Base-by-base conservation (phyloP, 2,329 filamentous ascomycete species). In the Colletotrichum sublineola region DNA sequence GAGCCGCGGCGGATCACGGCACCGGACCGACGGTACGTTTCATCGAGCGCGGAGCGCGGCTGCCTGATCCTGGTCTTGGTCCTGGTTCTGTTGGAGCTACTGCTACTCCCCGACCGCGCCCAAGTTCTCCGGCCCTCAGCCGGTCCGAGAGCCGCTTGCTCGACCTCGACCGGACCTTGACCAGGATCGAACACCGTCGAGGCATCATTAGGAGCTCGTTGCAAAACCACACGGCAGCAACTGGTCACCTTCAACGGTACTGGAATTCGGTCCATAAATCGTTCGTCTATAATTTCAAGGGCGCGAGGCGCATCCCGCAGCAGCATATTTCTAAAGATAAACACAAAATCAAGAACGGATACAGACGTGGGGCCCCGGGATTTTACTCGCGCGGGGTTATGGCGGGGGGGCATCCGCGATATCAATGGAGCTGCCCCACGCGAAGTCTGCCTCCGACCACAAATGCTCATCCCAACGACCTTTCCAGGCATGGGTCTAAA, bases 401-500 rank as follows among this genome's bases (percentile, higher is more conserved):
- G 60, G 53, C 66, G 60, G 48, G 53, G 46, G 9, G 18, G 38
- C 11, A 18, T 69, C 48, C 60, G 55, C 55, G 60, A n/a, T 60
- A 38, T 48, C 33, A 24, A 60, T 36, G 40, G 46, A 69, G 60
- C 53, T 40, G 46, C 66, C 57, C 65, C 31, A 69, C 46, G 48
- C 60, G 44, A 46, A 61, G 60, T 72, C 66, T 48, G 53, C 53
- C 31, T 56, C 40, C 55, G 55, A 55, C 42, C 56, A 20, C 57
- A 24, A 53, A 46, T n/a, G 57, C 53, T 53, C 48, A 68, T 31
- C 52, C 57, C 58, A 68, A 63, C 38, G 24, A 20, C 69, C 53
- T 69, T 72, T 72, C 66, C 69, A 70, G 69, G 69, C 44, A 55
- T 70, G 42, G 68, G 58, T 46, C 60, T 68, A 70, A 42, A 78